Percentiles rank a stretch among this genome's conserved stretches.
Conservation (phyloP, 2,329 filamentous ascomycete species). For the Fusarium hostae region DNA sequence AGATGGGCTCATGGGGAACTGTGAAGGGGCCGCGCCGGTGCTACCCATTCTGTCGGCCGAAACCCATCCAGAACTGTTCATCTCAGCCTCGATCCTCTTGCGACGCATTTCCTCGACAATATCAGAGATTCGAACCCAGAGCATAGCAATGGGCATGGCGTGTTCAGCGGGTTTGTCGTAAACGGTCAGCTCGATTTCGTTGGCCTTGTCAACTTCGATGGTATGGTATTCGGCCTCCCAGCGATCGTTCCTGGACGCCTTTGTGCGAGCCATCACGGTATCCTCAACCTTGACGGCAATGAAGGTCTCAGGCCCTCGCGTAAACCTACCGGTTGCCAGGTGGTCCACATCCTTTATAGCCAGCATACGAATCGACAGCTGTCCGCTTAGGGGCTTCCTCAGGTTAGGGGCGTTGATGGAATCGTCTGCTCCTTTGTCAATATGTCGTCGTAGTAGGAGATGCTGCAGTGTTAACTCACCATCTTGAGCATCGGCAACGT, state of each 20-base stretch:
- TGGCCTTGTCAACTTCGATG: constrained; percentile 96
- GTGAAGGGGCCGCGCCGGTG: constrained; percentile 57
- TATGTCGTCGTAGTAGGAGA: constrained; percentile 18
- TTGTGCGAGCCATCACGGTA: constrained; percentile 87
- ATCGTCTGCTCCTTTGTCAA: constrained; percentile 72
- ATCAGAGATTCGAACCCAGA: constrained; percentile 97
- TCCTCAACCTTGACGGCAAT: constrained; percentile 98
- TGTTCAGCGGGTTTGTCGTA: constrained; percentile 96
- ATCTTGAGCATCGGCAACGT: constrained; percentile 79
- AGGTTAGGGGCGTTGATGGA: constrained; percentile 95
- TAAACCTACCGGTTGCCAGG: constrained; percentile 83
- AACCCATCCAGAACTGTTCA: constrained; percentile 95
- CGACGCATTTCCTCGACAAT: constrained; percentile 97
- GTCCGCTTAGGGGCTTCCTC: constrained; percentile 93
- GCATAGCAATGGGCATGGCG: constrained; percentile 89
- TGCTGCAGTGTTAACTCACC: constrained; percentile 64
- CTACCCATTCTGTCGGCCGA: constrained; percentile 94
- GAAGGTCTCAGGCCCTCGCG: constrained; percentile 92
- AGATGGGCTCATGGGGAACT: constrained; percentile 68
- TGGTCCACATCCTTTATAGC: constrained; percentile 96
- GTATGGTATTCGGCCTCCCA: constrained; percentile 94
- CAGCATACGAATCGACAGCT: constrained; percentile 85
- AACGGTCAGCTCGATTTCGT: constrained; percentile 96
- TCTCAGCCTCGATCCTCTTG: constrained; percentile 96
- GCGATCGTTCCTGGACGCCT: constrained; percentile 83